Base-by-base conservation (phyloP, 192 early-diverging fungal genomes). In the Coemansia sp. region DNA sequence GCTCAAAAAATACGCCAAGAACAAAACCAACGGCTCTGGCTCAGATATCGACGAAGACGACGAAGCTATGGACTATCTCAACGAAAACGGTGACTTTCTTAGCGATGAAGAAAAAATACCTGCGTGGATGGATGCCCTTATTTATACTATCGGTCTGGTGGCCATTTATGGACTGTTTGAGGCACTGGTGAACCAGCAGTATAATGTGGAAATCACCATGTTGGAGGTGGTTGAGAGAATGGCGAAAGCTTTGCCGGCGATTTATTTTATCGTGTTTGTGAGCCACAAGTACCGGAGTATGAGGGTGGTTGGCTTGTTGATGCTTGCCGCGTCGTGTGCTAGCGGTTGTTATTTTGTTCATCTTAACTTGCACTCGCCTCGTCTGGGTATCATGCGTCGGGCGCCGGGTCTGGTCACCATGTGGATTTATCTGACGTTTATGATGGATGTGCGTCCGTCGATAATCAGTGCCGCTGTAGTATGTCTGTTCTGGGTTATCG, bases 341-440 rank as follows among this genome's bases (percentile, higher is more conserved):
- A 81, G 77, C 50, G 89, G 89, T 17, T 84, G 84, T 48, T 88
- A 87, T 61, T 86, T 91, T 58, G 50, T 91, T 17, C 84, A 88
- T 60, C 87, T 87, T 22, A 80, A 87, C 65, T 61, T 83, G 60
- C 78, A 87, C 33, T 85, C 89, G 6, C 88, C 89, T 3, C 85
- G 88, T 0, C 73, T 91, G 61, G 89, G 89, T 7, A 86, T 87
- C 60, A 91, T 91, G 89, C 75, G 85, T 33, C 85, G 87, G 10
- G 85, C 87, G 8, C 89, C 89, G 1, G 89, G 89, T 5, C 71
- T 91, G 45, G 85, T 87, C n/a, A 91, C 89, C 16, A 75, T 91
- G 40, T 87, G 88, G 75, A 83, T 91, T 36, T 88, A 89, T 57
- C 58, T 74, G 55, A 77, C 72, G 29, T 74, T 83, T 34, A 61